Evolutionary conservation across 1,139 yeast genomes (phyloP).

Genomic region (Geotrichum australiense): DNA sequence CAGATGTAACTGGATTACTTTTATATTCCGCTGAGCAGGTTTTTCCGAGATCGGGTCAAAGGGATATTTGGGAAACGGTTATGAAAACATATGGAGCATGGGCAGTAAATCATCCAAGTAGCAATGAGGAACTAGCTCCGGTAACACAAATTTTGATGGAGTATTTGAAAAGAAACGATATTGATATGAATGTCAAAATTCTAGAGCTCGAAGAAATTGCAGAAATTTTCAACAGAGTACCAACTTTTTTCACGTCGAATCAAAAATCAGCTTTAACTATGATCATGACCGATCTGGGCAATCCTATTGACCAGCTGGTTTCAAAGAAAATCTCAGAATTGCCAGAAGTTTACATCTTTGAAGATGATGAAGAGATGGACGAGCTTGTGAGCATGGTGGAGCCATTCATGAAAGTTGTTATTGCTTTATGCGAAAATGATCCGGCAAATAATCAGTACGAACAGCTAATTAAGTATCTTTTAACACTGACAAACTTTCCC

Average conservation of each 20-base stretch:
- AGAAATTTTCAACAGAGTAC: slow-evolving; percentile 11
- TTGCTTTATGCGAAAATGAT: slow-evolving; percentile 14
- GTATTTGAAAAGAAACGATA: slow-evolving; percentile 5
- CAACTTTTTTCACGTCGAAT: slow-evolving; percentile 7
- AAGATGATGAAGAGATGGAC: slow-evolving; percentile 17
- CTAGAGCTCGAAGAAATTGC: slow-evolving; percentile 12
- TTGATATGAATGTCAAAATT: neutral
- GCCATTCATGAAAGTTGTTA: slow-evolving; percentile 12
- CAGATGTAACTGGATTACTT: slow-evolving; percentile 3
- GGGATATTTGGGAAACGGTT: slow-evolving; percentile 9
- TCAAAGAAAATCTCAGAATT: slow-evolving; percentile 5
- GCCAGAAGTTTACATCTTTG: slow-evolving; percentile 9
- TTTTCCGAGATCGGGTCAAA: slow-evolving; percentile 5
- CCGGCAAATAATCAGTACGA: slow-evolving; percentile 3
- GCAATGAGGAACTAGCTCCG: slow-evolving; percentile 3
- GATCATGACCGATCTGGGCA: slow-evolving; percentile 12
- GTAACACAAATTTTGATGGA: slow-evolving; percentile 10
- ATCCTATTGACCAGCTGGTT: slow-evolving; percentile 12
- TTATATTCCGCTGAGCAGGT: slow-evolving; percentile 9
- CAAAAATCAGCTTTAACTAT: slow-evolving; percentile 6
- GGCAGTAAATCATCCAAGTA: slow-evolving; percentile 11
- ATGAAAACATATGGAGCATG: slow-evolving; percentile 15
- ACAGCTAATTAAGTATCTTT: slow-evolving; percentile 31
- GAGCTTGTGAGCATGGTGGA: slow-evolving; percentile 18
- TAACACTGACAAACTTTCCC: slow-evolving; percentile 53